phyloP scores from a whole-genome alignment of 164 flowering plant genomes.

The Kingdonia uniflora region DNA sequence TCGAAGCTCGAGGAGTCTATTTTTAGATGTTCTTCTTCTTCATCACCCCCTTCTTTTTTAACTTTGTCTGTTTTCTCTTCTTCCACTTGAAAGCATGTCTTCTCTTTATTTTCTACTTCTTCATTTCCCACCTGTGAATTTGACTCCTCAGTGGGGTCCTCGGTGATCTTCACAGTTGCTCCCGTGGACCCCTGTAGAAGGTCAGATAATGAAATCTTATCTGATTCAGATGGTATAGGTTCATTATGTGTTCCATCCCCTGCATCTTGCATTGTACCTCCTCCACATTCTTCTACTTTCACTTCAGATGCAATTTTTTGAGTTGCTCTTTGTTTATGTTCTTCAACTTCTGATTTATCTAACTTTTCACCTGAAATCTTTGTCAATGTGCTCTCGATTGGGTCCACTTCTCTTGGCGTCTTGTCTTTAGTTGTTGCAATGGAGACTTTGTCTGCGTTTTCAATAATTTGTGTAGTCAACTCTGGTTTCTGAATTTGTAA shows the following conservation, averaged over 20 bases:
- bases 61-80: constrained; percentile 30
- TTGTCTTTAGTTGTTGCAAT: constrained; percentile 12
- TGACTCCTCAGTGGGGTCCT: constrained; percentile 9
- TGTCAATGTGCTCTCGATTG: constrained; percentile 9
- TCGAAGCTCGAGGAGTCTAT: constrained; percentile 30
- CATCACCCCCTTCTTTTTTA: constrained; percentile 18
- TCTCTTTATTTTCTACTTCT: constrained; percentile 19
- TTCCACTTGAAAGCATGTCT: constrained; percentile 15
- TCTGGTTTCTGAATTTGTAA: constrained; percentile 6
- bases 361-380: constrained; percentile 3
- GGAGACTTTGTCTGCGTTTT: constrained; percentile 6
- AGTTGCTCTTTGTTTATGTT: constrained; percentile 11
- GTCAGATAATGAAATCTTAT: constrained; percentile 14
- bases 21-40: constrained; percentile 28
- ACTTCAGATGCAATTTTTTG: constrained; percentile 10
- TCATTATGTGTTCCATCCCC: constrained; percentile 10
- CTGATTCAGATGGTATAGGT: constrained; percentile 7
- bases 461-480: constrained; percentile 6
- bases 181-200: constrained; percentile 19
- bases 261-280: constrained; percentile 6
- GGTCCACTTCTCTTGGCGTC: constrained; percentile 7
- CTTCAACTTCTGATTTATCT: constrained; percentile 6
- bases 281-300: constrained; percentile 15
- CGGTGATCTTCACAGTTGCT: constrained; percentile 16
- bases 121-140: constrained; percentile 9